A percentile compares a stretch with the other conserved stretches of the same genome.
phyloP scores from a whole-genome alignment of 2,329 filamentous ascomycete species.

The Fusarium sp. region DNA sequence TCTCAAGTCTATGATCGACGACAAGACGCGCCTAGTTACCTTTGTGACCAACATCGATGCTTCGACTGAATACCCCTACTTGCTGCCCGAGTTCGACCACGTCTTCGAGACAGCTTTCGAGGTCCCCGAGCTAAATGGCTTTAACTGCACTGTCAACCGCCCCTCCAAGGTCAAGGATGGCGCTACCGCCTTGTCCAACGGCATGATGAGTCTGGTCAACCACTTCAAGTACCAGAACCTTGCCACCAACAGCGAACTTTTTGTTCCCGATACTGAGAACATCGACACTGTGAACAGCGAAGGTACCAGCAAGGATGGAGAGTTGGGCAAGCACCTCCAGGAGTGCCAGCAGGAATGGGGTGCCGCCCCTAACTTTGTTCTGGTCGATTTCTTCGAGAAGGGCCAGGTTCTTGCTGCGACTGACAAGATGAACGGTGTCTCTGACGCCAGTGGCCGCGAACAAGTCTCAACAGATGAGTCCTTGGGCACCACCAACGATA shows the following conservation, averaged over 20 bases:
- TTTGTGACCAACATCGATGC: conserved; percentile 70
- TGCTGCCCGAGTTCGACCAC: conserved; percentile 72
- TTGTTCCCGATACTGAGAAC: conserved; percentile 69
- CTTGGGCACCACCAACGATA: conserved; percentile 30
- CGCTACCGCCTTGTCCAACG: conserved; percentile 64
- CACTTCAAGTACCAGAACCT: conserved; percentile 77
- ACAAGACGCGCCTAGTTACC: conserved; percentile 72
- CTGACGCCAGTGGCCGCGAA: conserved; percentile 52
- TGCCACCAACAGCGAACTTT: conserved; percentile 59
- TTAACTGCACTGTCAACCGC: conserved; percentile 78
- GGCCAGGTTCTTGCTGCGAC: conserved; percentile 76
- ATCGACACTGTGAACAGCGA: conserved; percentile 74
- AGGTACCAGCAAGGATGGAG: conserved; percentile 62
- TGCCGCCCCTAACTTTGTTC: conserved; percentile 74
- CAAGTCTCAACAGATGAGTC: conserved; percentile 34
- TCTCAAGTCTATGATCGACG: conserved; percentile 73
- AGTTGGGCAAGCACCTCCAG: conserved; percentile 64
- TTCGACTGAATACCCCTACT: conserved; percentile 61
- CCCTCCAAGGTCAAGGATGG: conserved; percentile 64
- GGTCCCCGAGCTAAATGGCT: conserved; percentile 69
- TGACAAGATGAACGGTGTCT: conserved; percentile 73
- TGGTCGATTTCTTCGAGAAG: conserved; percentile 84
- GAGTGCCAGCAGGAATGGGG: conserved; percentile 69
- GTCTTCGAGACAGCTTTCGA: conserved; percentile 81
- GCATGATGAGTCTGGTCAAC: conserved; percentile 79